Conservation (phyloP, 805 yeast species). For the Cyberlindnera bimundalis region DNA sequence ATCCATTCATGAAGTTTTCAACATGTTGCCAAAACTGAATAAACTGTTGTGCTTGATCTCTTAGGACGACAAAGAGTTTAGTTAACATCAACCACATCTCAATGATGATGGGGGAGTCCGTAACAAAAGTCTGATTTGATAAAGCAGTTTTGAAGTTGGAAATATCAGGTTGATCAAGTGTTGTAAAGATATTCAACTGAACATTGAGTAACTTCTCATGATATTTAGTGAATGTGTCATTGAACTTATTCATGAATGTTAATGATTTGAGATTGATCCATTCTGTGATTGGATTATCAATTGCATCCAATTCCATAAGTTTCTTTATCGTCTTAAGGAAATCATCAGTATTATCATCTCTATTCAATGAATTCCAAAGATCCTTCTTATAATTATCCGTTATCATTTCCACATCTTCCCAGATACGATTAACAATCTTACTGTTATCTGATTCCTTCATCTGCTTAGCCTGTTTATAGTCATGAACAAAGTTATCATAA, state of each 20-base stretch:
- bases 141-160: slow-evolving; percentile 25
- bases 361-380: slow-evolving; percentile 46
- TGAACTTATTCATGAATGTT: slow-evolving; percentile 36
- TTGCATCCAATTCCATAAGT: slow-evolving; percentile 58
- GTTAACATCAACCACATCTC: slow-evolving; percentile 57
- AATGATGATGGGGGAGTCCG: slow-evolving; percentile 52
- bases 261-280: slow-evolving; percentile 55
- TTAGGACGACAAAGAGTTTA: slow-evolving; percentile 40
- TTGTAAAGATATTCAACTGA: slow-evolving; percentile 38
- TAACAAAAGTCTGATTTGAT: slow-evolving; percentile 28
- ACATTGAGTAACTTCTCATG: slow-evolving; percentile 37
- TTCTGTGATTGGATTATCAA: slow-evolving; percentile 59
- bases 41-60: slow-evolving; percentile 37
- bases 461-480: slow-evolving; percentile 50
- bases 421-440: slow-evolving; percentile 46
- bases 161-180: slow-evolving; percentile 35
- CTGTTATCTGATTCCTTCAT: slow-evolving; percentile 28
- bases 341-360: slow-evolving; percentile 17
- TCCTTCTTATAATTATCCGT: slow-evolving; percentile 51
- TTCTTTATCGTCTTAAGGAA: slow-evolving; percentile 47
- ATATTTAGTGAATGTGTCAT: slow-evolving; percentile 40
- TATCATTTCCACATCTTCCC: slow-evolving; percentile 52
- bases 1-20: slow-evolving; percentile 50
- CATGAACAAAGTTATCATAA: slow-evolving; percentile 53
- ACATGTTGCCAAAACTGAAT: slow-evolving; percentile 52